Conservation (phyloP, 257 asterid species). For the Rauvolfia tetraphylla region DNA sequence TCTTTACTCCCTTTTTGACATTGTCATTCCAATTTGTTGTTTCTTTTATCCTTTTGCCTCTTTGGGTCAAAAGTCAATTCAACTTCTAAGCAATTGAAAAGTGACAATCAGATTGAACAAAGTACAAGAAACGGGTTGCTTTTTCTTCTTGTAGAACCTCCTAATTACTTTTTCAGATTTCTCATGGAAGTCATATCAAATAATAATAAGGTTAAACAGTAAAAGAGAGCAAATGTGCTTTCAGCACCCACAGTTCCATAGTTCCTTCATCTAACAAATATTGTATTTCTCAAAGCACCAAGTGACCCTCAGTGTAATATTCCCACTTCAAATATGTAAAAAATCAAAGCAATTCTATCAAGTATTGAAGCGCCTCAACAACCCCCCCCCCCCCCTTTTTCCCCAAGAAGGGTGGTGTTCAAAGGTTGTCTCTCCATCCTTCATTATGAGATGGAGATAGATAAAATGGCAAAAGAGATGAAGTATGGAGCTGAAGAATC, state of each 20-base stretch:
- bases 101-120: slow-evolving; percentile 1
- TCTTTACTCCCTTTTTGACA: not conserved
- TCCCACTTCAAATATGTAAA: not conserved
- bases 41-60: not conserved
- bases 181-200: not conserved
- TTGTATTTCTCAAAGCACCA: not conserved
- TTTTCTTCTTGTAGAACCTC: not conserved
- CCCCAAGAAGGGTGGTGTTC: not conserved
- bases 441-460: not conserved
- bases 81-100: slow-evolving; percentile 10
- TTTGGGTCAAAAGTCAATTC: slow-evolving; percentile 2
- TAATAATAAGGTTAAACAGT: not conserved
- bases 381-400: not conserved
- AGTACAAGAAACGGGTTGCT: not conserved
- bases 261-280: too few species aligned
- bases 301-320: not conserved
- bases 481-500: not conserved
- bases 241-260: too few species aligned
- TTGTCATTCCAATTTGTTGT: not conserved
- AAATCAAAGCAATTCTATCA: too few species aligned
- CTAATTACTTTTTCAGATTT: not conserved
- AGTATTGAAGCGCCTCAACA: too few species aligned
- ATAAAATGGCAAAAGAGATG: slow-evolving; percentile 2
- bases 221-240: too few species aligned
- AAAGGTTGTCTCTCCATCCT: not conserved